Conservation (phyloP, 2,329 filamentous ascomycete genomes). For the Nannizzia gypsea region DNA sequence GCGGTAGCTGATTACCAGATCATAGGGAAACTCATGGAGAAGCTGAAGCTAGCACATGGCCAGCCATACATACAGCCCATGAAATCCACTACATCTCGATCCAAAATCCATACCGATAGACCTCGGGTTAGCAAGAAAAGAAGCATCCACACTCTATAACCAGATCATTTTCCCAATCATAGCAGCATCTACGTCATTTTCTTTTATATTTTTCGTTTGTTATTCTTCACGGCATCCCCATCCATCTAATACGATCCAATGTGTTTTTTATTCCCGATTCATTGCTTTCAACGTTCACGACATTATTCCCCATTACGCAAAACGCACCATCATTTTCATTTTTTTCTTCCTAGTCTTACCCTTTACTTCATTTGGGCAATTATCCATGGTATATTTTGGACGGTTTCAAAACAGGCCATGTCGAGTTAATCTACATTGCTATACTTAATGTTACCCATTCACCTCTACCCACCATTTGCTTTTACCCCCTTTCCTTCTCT, state of each 20-base stretch:
- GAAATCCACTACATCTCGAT: constrained; percentile 29
- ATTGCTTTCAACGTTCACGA: not conserved
- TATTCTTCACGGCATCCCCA: constrained; percentile 3
- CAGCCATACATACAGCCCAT: constrained; percentile 21
- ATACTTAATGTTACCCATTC: not conserved
- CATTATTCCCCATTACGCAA: not conserved
- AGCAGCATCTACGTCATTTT: not conserved
- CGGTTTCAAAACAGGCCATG: not conserved
- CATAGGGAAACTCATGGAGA: constrained; percentile 74
- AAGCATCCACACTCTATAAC: constrained; percentile 33
- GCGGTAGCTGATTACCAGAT: constrained; percentile 68
- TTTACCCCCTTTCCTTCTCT: not conserved
- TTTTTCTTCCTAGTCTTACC: too few species aligned
- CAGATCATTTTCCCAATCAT: not conserved
- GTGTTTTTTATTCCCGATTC: not conserved
- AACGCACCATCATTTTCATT: not conserved
- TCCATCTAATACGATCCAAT: not conserved
- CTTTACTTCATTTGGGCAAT: not conserved
- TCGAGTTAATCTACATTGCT: not conserved
- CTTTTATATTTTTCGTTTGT: not conserved
- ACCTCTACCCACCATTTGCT: not conserved
- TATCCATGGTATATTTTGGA: not conserved
- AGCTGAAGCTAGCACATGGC: constrained; percentile 57
- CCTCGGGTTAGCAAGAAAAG: constrained; percentile 35
- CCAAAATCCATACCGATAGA: constrained; percentile 33